Conservation (phyloP, 257 asterid species). For the Solanum raphanifolium region DNA sequence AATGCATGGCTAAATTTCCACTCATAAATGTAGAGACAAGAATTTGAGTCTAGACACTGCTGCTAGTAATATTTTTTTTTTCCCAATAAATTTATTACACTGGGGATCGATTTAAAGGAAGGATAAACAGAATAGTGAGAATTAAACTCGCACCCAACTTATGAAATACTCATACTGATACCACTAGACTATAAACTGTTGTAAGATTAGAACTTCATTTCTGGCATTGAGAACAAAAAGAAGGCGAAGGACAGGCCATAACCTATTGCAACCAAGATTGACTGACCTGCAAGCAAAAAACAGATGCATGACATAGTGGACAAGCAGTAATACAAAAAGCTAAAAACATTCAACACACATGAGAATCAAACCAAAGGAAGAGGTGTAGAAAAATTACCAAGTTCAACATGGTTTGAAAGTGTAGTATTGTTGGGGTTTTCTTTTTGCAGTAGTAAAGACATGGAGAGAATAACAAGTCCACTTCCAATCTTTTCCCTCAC, state of each 20-base stretch:
- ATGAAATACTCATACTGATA: neutral
- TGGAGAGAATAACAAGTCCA: constrained; percentile 47
- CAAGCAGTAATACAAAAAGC: neutral
- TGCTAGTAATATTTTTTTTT: neutral
- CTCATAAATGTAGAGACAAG: neutral
- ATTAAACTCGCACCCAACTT: neutral
- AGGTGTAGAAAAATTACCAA: constrained; percentile 3
- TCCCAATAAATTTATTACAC: neutral
- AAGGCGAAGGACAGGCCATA: constrained; percentile 12
- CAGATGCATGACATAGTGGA: neutral
- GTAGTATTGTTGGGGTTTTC: constrained; percentile 5
- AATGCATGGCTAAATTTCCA: neutral
- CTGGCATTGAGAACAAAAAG: constrained; percentile 5
- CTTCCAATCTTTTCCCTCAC: constrained; percentile 67
- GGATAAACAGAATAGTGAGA: neutral
- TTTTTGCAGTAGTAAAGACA: constrained; percentile 25
- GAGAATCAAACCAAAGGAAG: neutral
- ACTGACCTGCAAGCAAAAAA: constrained; percentile 15
- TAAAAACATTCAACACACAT: neutral
- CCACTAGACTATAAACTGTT: neutral
- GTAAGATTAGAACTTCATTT: constrained; percentile 12
- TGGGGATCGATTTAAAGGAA: neutral
- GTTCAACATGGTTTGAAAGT: neutral
- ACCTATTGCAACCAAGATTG: constrained; percentile 12
- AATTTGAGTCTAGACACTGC: neutral